A percentile compares a stretch with the other conserved stretches of the same genome.
phyloP scores from a whole-genome alignment of 768 basidiomycete genomes.

The Rhodotorula sphaerocarpa region DNA sequence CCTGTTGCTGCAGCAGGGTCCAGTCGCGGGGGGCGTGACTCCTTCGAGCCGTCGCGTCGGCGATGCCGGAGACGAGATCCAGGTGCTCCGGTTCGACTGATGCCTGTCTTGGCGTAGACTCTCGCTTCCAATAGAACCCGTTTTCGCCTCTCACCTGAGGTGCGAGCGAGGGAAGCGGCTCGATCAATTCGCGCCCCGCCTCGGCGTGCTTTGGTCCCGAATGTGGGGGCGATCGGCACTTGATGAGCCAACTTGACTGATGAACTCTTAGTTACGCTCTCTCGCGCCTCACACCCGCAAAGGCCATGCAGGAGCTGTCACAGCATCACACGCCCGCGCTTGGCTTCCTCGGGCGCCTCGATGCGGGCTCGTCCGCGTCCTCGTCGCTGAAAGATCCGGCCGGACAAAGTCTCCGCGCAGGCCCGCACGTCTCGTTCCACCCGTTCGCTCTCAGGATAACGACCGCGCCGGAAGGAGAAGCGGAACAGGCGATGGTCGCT shows the following conservation, averaged over 20 bases:
- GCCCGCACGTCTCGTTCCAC: slow-evolving; percentile 14
- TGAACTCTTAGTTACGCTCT: no score
- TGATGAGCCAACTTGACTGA: no score
- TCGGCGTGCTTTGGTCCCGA: no score
- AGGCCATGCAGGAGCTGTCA: no score
- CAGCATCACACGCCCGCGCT: neutral
- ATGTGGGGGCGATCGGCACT: no score
- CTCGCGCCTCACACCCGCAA: no score
- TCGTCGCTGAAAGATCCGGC: neutral
- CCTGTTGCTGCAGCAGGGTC: neutral
- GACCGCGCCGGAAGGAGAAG: slow-evolving; percentile 11
- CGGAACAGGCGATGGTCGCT: neutral
- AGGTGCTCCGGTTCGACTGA: slow-evolving; percentile 22
- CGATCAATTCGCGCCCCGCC: no score
- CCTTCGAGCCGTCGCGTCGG: no score
- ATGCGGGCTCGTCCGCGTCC: neutral
- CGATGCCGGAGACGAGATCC: slow-evolving; percentile 15
- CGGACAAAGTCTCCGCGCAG: neutral
- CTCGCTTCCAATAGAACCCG: no score
- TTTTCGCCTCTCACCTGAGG: no score
- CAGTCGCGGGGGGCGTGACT: neutral
- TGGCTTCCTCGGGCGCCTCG: neutral
- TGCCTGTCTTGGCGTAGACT: no score
- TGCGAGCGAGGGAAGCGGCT: no score
- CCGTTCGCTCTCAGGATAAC: slow-evolving; percentile 9